These are phyloP conservation scores for Orbilia quercus DNA, from an alignment of 2,329 filamentous ascomycete genomes.

Conservation along the genomic window DNA sequence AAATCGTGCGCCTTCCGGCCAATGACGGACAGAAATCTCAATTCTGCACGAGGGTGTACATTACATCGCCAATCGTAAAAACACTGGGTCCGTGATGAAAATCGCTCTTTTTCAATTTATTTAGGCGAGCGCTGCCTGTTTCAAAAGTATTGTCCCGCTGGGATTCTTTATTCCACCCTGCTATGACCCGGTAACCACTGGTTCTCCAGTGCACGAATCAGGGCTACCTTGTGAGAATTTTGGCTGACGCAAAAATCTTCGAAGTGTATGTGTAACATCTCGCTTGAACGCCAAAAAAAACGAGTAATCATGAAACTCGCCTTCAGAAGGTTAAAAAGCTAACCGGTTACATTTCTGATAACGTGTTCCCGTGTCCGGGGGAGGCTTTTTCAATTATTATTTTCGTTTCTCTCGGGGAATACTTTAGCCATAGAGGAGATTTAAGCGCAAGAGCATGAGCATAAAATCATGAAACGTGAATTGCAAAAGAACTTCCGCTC, in stretches of 20 bases:
- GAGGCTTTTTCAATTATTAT: no score
- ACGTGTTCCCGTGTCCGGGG: no score
- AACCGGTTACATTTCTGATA: constrained; percentile 18
- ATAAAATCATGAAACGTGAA: constrained; percentile 49
- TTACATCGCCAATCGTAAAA: not conserved
- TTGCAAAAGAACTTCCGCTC: constrained; percentile 26
- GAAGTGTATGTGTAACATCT: constrained; percentile 55
- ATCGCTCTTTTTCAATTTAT: constrained; percentile 20
- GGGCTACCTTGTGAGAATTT: constrained; percentile 16
- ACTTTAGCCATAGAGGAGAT: not conserved
- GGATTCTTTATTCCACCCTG: no score
- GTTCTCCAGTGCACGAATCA: constrained; percentile 17
- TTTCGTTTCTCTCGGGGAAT: constrained; percentile 19
- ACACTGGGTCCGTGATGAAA: not conserved
- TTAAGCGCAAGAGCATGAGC: constrained; percentile 1
- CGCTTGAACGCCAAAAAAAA: constrained; percentile 46
- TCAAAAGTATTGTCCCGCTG: constrained; percentile 39
- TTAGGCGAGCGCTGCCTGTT: constrained; percentile 55
- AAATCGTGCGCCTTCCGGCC: constrained; percentile 6
- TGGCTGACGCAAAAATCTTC: constrained; percentile 21
- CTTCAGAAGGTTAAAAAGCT: constrained; percentile 29
- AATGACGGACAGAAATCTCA: constrained; percentile 21
- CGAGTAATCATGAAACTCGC: constrained; percentile 48
- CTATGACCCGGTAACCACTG: constrained; percentile 28
- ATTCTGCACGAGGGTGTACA: not conserved